Evolutionary conservation across 2,329 filamentous ascomycete genomes (phyloP).

Genomic region (Talaromyces marneffei): DNA sequence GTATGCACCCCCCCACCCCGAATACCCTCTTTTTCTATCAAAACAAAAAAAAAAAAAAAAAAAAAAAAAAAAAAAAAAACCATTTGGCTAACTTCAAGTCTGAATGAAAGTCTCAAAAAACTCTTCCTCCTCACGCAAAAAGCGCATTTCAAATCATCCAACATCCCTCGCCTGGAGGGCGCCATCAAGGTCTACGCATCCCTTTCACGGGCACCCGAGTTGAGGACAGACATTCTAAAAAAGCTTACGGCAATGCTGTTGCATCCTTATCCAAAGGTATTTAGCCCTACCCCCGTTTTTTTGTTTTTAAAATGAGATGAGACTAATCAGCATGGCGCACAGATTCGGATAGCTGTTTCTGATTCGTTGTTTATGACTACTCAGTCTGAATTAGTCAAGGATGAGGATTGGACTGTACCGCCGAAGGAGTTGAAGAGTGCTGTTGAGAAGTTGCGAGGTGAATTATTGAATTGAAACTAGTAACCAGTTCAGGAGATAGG

Average conservation of each 20-base stretch:
- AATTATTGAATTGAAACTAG: neutral
- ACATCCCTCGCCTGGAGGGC: constrained; percentile 73
- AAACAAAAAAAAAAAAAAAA: no score
- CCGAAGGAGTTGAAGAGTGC: constrained; percentile 13
- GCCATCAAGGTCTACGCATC: constrained; percentile 74
- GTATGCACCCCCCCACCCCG: constrained; percentile 16
- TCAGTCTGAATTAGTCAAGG: constrained; percentile 24
- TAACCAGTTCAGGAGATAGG: neutral
- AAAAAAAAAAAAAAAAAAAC: no score
- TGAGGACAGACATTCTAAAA: constrained; percentile 54
- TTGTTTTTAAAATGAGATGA: neutral
- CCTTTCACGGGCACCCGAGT: constrained; percentile 51
- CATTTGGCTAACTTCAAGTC: neutral
- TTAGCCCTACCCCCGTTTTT: neutral
- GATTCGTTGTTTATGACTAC: constrained; percentile 35
- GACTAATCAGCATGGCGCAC: neutral
- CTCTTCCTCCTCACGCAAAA: constrained; percentile 69
- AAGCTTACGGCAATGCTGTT: constrained; percentile 67
- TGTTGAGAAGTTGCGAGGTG: constrained; percentile 10
- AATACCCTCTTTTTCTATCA: constrained; percentile 5
- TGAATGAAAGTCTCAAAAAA: constrained; percentile 44
- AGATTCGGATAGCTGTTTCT: constrained; percentile 33
- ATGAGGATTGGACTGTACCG: constrained; percentile 29
- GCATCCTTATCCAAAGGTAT: constrained; percentile 75
- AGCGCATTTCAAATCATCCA: constrained; percentile 75